phyloP scores from a whole-genome alignment of 495 filamentous ascomycete species.

The Xylaria grammica region DNA sequence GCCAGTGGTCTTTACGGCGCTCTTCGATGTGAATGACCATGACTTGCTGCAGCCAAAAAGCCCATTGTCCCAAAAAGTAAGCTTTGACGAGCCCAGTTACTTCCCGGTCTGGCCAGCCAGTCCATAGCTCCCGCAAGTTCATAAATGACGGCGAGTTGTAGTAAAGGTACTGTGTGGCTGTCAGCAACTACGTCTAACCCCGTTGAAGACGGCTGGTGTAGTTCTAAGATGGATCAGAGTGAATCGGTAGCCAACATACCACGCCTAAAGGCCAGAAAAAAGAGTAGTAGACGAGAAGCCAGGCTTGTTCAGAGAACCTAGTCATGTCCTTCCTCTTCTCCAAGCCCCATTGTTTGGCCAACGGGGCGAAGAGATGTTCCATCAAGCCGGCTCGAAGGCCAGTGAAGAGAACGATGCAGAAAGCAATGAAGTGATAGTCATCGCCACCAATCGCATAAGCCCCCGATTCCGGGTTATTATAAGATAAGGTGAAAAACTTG shows the following conservation, averaged over 20 bases:
- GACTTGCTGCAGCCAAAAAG: conserved; percentile 94
- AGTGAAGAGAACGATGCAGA: conserved; percentile 83
- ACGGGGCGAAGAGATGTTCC: conserved; percentile 81
- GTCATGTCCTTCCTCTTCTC: conserved; percentile 72
- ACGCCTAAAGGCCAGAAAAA: conserved; percentile 83
- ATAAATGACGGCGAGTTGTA: conserved; percentile 77
- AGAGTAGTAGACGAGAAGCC: conserved; percentile 80
- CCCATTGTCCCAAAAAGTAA: conserved; percentile 89
- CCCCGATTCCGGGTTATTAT: conserved; percentile 70
- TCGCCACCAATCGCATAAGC: conserved; percentile 76
- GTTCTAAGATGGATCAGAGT: neutral
- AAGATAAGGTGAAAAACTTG: conserved; percentile 86
- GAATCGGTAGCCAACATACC: conserved; percentile 58
- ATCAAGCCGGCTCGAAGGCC: conserved; percentile 83
- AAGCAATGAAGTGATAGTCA: conserved; percentile 78
- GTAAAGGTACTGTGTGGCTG: conserved; percentile 71
- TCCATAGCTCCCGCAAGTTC: conserved; percentile 80
- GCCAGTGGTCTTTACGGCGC: conserved; percentile 88
- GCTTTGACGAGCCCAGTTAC: conserved; percentile 77
- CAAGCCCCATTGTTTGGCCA: conserved; percentile 72
- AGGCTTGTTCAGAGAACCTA: conserved; percentile 91
- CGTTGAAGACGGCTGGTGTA: neutral
- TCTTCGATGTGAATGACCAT: conserved; percentile 94
- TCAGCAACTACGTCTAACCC: conserved; percentile 28
- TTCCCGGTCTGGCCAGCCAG: conserved; percentile 77